phyloP scores from a whole-genome alignment of 257 asterid species.

The Nyctanthes arbortristis region DNA sequence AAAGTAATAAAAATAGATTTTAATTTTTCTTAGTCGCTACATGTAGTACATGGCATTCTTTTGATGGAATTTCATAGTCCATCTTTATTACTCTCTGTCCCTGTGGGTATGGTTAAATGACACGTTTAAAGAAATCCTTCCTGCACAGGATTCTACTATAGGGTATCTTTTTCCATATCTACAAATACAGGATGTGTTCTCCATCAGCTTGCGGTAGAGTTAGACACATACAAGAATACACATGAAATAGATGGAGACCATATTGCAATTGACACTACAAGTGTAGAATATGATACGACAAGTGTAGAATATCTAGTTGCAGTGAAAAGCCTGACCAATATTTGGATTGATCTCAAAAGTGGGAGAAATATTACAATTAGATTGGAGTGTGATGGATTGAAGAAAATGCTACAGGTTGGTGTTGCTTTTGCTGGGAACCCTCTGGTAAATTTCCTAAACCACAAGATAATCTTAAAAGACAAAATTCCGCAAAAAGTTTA shows the following conservation, averaged over 20 bases:
- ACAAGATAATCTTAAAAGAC: conserved; percentile 44
- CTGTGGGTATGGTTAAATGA: too few relatives aligned
- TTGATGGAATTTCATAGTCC: too few relatives aligned
- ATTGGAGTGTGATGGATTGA: conserved; percentile 59
- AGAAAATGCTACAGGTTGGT: conserved; percentile 39
- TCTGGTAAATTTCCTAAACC: conserved; percentile 35
- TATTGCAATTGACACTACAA: conserved; percentile 54
- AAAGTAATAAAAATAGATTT: too few relatives aligned
- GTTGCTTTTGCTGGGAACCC: conserved; percentile 43
- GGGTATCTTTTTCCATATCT: neutral
- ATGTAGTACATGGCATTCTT: too few relatives aligned
- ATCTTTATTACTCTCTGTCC: too few relatives aligned
- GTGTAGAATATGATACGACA: conserved; percentile 49
- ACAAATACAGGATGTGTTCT: conserved; percentile 42
- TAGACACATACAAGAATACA: conserved; percentile 61
- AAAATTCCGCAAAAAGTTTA: conserved; percentile 48
- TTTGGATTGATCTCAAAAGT: conserved; percentile 49
- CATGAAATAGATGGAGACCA: conserved; percentile 56
- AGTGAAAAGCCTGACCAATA: conserved; percentile 44
- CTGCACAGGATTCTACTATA: neutral
- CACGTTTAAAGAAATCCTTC: neutral
- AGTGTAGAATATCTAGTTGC: conserved; percentile 55
- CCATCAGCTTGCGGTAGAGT: conserved; percentile 58
- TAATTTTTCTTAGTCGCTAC: too few relatives aligned
- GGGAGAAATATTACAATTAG: conserved; percentile 40